Evolutionary conservation across 768 basidiomycete genomes (phyloP).

Genomic region (Cyclocybe cylindracea): DNA sequence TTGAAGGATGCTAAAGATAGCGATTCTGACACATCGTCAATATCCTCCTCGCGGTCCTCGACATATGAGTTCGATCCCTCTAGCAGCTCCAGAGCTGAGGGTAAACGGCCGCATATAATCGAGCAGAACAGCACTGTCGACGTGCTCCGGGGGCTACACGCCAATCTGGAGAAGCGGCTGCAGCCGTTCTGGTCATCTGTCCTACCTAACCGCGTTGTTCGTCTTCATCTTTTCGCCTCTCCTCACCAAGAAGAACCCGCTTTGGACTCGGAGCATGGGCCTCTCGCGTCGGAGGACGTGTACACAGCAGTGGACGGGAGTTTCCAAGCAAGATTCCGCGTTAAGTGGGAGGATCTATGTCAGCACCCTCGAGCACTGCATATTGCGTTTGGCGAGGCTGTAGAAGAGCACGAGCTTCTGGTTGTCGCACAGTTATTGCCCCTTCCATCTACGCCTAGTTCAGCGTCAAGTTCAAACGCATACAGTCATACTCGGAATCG

Average conservation of each 20-base stretch:
- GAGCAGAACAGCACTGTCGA: slow-evolving; percentile 13
- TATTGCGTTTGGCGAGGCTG: slow-evolving; percentile 56
- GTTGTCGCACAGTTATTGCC: slow-evolving; percentile 54
- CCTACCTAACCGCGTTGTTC: slow-evolving; percentile 61
- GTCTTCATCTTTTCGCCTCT: slow-evolving; percentile 59
- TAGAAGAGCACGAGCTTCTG: slow-evolving; percentile 55
- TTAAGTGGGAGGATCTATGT: slow-evolving; percentile 72
- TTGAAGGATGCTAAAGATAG: slow-evolving; percentile 26
- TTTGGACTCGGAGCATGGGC: slow-evolving; percentile 32
- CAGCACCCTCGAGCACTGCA: slow-evolving; percentile 58
- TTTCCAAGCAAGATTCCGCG: slow-evolving; percentile 62
- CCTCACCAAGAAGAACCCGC: slow-evolving; percentile 24
- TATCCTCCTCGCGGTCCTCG: slow-evolving; percentile 21
- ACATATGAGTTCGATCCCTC: slow-evolving; percentile 3
- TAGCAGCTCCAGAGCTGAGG: not conserved
- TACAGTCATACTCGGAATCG: not conserved
- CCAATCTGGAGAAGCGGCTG: slow-evolving; percentile 76
- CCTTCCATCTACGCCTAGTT: slow-evolving; percentile 1
- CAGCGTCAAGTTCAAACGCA: not conserved
- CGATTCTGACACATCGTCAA: slow-evolving; percentile 11
- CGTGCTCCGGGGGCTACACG: slow-evolving; percentile 56
- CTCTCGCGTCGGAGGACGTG: slow-evolving; percentile 53
- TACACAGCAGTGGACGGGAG: slow-evolving; percentile 68
- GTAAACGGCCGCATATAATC: not conserved
- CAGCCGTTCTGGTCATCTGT: slow-evolving; percentile 82